Base-by-base conservation (phyloP, 371 early-diverging fungal genomes). In the Mortierella sp. region DNA sequence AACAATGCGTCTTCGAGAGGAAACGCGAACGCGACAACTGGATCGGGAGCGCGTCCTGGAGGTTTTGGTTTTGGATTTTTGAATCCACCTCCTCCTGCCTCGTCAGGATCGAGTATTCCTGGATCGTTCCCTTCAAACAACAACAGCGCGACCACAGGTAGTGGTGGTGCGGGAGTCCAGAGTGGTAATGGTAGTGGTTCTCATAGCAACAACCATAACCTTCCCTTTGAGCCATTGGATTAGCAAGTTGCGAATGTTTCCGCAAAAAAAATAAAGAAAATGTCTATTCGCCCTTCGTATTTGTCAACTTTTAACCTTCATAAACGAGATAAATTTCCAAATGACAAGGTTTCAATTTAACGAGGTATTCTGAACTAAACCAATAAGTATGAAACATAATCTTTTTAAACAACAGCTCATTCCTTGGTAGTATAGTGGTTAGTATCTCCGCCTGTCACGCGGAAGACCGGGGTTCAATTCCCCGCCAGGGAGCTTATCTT, bases 371-470 rank as follows among this genome's bases (percentile, higher is more conserved):
- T n/a, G n/a, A n/a, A n/a, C n/a, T n/a, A n/a, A n/a, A n/a, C n/a
- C n/a, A 26, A 55, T 5, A 24, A 55, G n/a, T 24, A 45, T 8
- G 38, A 70, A 70, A 13, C 8, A 71, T 16, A 26, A n/a, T n/a
- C n/a, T 47, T 0, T 1, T 6, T 0, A 16, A 6, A 9, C 50
- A 72, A 19, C 31, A 72, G 72, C 50, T 47, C 45, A n/a, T 26
- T 73, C 73, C 73, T 55, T 73, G 73, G 73, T 73, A 73, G 73
- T 73, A 73, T 73, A 73, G 73, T 73, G 73, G 73, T 73, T 54
- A 73, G 73, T 73, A 73, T 73, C 73, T 73, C 73, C 73, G 73
- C 73, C 73, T 73, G 63, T 63, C 63, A 63, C 63, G 63, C 63
- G 63, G 63, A 63, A 63, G 63, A 63, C 63, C 63, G 63, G 63